Evolutionary conservation across 1,284 basidiomycete species (phyloP).

Genomic region (Cutaneotrichosporon dermatis): DNA sequence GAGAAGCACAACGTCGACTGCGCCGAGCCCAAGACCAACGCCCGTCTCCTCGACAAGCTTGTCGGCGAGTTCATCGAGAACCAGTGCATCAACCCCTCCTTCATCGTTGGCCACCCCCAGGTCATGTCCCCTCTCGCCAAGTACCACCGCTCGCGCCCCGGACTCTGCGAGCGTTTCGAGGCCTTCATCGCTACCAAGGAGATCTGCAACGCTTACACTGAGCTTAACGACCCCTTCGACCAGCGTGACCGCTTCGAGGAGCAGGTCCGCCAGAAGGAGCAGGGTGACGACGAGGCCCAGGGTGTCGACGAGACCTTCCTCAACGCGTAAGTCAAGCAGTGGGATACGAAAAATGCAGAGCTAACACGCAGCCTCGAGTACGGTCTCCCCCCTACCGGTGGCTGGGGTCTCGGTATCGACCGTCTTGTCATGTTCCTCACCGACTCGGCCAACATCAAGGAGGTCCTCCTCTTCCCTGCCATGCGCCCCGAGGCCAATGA

Average conservation of each 20-base stretch:
- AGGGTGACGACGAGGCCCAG: conserved; percentile 96
- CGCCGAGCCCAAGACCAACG: conserved; percentile 88
- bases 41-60: conserved; percentile 96
- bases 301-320: conserved; percentile 92
- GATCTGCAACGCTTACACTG: conserved; percentile 96
- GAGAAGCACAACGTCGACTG: conserved; percentile 97
- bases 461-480: conserved; percentile 51
- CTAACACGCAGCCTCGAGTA: conserved; percentile 71
- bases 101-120: conserved; percentile 98
- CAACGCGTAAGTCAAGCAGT: conserved; percentile 64
- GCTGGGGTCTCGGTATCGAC: conserved; percentile 93
- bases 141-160: conserved; percentile 86
- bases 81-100: conserved; percentile 91
- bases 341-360: too few species aligned
- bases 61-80: conserved; percentile 97
- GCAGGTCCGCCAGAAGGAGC: conserved; percentile 88
- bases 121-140: conserved; percentile 99
- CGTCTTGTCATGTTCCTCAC: conserved; percentile 95
- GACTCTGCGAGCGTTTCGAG: conserved; percentile 97
- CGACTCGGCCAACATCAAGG: conserved; percentile 68
- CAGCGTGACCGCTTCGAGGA: conserved; percentile 95
- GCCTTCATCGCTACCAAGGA: conserved; percentile 98
- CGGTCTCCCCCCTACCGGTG: conserved; percentile 93
- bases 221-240: conserved; percentile 97
- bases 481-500: conserved; percentile 39